Base-by-base conservation (phyloP, 2,329 filamentous ascomycete genomes). In the Ophiostoma ips region DNA sequence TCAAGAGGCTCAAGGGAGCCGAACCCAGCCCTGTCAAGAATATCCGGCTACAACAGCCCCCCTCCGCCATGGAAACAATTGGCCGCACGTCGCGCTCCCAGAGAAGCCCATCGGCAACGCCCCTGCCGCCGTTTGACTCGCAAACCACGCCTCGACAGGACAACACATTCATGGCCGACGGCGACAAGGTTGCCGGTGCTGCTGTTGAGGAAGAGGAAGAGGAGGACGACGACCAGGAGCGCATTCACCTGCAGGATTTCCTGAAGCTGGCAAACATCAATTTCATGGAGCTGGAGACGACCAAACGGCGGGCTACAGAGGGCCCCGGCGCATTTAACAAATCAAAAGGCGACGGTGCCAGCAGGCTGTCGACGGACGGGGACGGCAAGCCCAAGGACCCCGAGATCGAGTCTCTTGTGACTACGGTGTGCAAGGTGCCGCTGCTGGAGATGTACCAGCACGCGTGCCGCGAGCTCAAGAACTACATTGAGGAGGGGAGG, bases 271-370 rank as follows among this genome's bases (percentile, higher is more conserved):
- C 90, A 2, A 94, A 87, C 52, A 95, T 98, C 59, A 86, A 89
- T 49, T 98, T 98, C 68, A 95, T 98, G 85, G 92, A 98, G 62
- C 72, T 98, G 46, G 95, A 84, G n/a, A 95, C 90, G 0, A 95
- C 89, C 1, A 96, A 96, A 63, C 76, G 90, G 57, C 77, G 92
- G 50, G 84, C 94, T 58, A 96, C 90, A 0, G 80, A 83, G 43
- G 83, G 77, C 3, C 81, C 81, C 13, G 63, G 69, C 49, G 59
- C 64, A 12, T 61, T 70, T 18, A 69, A 67, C 40, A 43, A 43
- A 68, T 19, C 49, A 18, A 49, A 35, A n/a, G 37, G 47, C 48
- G 49, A n/a, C 36, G 60, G 65, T 8, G 57, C 65, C 6, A 38
- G 46, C 30, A 12, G 48, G 11, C 19, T 50, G n/a, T 46, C 55